Base-by-base conservation (phyloP, 306 rosid species). In the Castanopsis chinensis region DNA sequence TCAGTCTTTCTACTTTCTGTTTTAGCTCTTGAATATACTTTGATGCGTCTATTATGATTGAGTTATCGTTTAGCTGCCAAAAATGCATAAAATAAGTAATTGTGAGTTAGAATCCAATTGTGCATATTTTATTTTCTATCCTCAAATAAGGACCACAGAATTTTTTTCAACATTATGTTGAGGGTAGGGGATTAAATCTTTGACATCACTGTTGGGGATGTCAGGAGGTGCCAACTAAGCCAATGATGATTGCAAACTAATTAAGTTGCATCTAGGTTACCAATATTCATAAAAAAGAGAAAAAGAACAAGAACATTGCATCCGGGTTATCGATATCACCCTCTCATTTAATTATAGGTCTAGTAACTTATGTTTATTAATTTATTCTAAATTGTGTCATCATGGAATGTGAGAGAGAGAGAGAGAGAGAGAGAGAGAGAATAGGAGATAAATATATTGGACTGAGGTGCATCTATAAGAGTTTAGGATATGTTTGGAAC, bases 41-140 rank as follows among this genome's bases (percentile, higher is more conserved):
- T 14, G 99, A 89, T 63, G 99, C 99, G 74, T 95, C 99, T 32
- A 90, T 78, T 75, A 95, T 86, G 87, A 95, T 95, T 53, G 99
- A 95, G 54, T 87, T 85, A 25, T 90, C 74, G 82, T 82, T 89
- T 45, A 90, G 67, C 99, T 95, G 92, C 83, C 82, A 43, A 72
- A 21, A 67, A 84, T 71, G 72, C 58, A 74, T 57, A 86, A 73
- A 49, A 70, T 5, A 10, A 67, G 69, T 9, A 19, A 5, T 5
- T n/a, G 52, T 33, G 13, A 67, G 49, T 33, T 15, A 33, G 51
- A 67, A 35, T 35, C 71, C 25, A 19, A 67, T 9, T 35, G 25
- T 4, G 17, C 23, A 33, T 8, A n/a, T 18, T 64, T 67, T 67
- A 65, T 65, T 33, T 65, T 65, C 71, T 19, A 32, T 65, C 71